Base-by-base conservation (phyloP, 768 basidiomycete genomes). In the Boletus reticulatus region DNA sequence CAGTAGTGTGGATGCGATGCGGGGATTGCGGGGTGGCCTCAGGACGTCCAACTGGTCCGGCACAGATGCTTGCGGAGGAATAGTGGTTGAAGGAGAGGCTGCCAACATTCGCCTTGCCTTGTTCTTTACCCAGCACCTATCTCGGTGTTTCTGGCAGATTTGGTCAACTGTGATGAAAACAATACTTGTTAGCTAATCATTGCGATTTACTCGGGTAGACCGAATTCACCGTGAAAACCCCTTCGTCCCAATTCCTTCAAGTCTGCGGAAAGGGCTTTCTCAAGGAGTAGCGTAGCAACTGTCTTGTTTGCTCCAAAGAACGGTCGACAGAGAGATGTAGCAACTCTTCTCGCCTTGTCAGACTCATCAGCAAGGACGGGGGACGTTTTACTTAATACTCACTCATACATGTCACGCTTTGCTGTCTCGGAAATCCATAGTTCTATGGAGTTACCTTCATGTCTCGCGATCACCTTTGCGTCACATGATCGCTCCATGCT, bases 191-290 rank as follows among this genome's bases (percentile, higher is more conserved):
- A 52, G 41, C 43, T 12, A 44, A 43, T 24, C 4, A 24, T 27
- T n/a, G 19, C 17, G 22, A 10, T 11, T 8, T 37, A 22, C 1
- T 17, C 27, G 37, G 31, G 12, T 55, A 27, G 43, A 42, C 27
- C 8, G 22, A 12, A 62, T 74, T n/a, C 59, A 88, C 89, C 86
- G 66, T 89, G 88, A 67, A 89, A 93, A 17, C 92, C 93, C 58
- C 91, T 75, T 34, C 91, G 76, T 63, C 85, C 84, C 57, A 95
- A 72, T 14, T 87, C 82, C 49, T 84, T 79, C 32, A 94, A 72
- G 57, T 94, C 91, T 0, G 93, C 94, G 0, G 91, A 90, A 19
- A 98, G 78, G 45, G 97, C 90, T 0, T 90, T 94, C 80, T 89
- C 88, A 57, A 97, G 85, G 11, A 97, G 71, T 12, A 98, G 75